phyloP scores from a whole-genome alignment of 257 asterid genomes.

The Euphrasia confusa region DNA sequence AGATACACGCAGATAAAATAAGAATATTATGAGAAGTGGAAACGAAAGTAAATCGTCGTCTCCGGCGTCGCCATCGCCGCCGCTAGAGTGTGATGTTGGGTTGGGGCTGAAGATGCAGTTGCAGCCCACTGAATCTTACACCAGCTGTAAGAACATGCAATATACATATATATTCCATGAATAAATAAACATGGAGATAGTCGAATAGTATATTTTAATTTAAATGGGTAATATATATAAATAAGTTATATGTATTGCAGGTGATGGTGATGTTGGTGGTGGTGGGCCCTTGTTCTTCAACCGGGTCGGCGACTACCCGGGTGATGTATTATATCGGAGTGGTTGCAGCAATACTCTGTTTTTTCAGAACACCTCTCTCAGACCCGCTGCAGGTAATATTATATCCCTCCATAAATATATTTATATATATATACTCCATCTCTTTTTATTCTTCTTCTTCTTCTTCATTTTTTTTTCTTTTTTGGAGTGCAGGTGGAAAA shows the following conservation, averaged over 20 bases:
- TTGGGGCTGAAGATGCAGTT: slow-evolving; percentile 52
- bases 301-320: slow-evolving; percentile 23
- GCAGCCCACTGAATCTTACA: slow-evolving; percentile 22
- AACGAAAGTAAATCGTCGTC: slow-evolving; percentile 23
- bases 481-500: slow-evolving; percentile 29
- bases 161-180: background rate
- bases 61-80: background rate
- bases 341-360: slow-evolving; percentile 10
- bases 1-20: background rate
- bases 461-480: background rate
- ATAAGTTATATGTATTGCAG: too few species aligned
- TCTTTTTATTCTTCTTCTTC: background rate
- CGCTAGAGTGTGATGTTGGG: slow-evolving; percentile 33
- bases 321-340: slow-evolving; percentile 24
- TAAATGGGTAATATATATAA: too few species aligned
- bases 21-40: slow-evolving; percentile 23
- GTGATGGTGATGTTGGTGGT: slow-evolving; percentile 21
- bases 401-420: background rate
- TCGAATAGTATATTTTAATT: too few species aligned
- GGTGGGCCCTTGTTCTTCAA: slow-evolving; percentile 28
- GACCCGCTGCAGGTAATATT: slow-evolving; percentile 25
- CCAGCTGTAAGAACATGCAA: slow-evolving; percentile 14
- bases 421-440: too few species aligned
- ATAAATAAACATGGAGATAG: too few species aligned
- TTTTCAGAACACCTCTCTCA: slow-evolving; percentile 12